A percentile compares a stretch with the other conserved stretches of the same genome.
phyloP scores from a whole-genome alignment of 345 rosid genomes.

The Odontarrhena argentea region DNA sequence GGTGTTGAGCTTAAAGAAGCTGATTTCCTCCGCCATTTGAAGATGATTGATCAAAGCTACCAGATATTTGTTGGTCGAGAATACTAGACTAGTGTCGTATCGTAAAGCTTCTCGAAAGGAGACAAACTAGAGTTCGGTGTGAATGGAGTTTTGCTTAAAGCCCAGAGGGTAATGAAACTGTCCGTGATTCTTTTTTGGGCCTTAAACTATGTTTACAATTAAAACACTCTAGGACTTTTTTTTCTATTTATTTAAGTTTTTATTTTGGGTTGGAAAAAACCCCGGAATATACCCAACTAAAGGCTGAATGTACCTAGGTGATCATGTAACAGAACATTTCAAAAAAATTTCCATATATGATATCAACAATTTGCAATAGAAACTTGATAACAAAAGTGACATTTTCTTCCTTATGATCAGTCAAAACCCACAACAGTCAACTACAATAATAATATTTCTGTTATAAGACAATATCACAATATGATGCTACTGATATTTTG shows the following conservation, averaged over 20 bases:
- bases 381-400: not conserved
- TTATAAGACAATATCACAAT: too few species aligned
- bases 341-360: slow-evolving; percentile 10
- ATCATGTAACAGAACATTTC: slow-evolving; percentile 17
- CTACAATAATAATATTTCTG: too few species aligned
- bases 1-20: slow-evolving; percentile 50
- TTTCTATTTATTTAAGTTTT: too few species aligned
- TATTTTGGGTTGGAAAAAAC: too few species aligned
- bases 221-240: too few species aligned
- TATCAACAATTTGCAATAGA: slow-evolving; percentile 34
- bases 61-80: not conserved
- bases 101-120: not conserved
- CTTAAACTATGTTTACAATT: not conserved
- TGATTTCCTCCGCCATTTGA: slow-evolving; percentile 40
- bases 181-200: slow-evolving; percentile 4
- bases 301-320: too few species aligned
- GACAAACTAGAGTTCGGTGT: not conserved
- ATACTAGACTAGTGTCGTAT: not conserved
- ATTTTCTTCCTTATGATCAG: slow-evolving; percentile 21
- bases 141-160: not conserved
- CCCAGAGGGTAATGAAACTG: slow-evolving; percentile 10
- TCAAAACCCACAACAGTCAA: not conserved
- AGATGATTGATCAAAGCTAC: not conserved
- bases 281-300: too few species aligned
- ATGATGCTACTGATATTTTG: too few species aligned